These are phyloP conservation scores for Geranium brycei DNA, from an alignment of 345 rosid genomes.

Conservation along the genomic window DNA sequence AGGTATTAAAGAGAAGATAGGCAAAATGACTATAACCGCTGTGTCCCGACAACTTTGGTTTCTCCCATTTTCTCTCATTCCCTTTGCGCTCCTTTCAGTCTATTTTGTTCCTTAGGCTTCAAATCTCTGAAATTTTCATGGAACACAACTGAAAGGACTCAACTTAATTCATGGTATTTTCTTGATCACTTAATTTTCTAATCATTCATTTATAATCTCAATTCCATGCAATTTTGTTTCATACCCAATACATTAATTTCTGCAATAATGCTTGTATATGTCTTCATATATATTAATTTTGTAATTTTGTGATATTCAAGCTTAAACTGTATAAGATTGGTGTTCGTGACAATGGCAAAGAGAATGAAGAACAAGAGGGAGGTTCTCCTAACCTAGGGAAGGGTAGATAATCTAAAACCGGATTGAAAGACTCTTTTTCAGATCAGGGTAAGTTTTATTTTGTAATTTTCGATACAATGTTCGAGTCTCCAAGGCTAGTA, in stretches of 20 bases:
- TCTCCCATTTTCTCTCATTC: neutral
- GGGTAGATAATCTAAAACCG: neutral
- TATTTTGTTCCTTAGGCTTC: neutral
- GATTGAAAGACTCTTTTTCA: neutral
- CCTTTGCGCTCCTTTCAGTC: neutral
- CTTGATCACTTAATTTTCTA: too few species aligned
- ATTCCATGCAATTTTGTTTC: too few species aligned
- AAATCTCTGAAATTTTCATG: neutral
- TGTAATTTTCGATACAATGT: too few species aligned
- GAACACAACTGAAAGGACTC: neutral
- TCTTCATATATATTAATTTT: too few species aligned
- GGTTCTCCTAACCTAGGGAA: neutral
- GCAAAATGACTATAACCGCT: neutral
- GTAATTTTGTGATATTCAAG: neutral
- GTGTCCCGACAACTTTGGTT: too few species aligned
- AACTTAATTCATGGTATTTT: too few species aligned
- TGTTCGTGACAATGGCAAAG: neutral
- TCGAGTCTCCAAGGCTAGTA: too few species aligned
- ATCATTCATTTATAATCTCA: too few species aligned
- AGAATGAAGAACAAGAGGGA: neutral
- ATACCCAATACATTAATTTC: too few species aligned
- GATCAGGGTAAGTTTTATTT: neutral
- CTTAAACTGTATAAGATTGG: neutral
- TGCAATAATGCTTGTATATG: too few species aligned
- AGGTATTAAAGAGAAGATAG: too few species aligned